Base-by-base conservation (phyloP, 2,329 filamentous ascomycete species). In the Penicillium paneum region DNA sequence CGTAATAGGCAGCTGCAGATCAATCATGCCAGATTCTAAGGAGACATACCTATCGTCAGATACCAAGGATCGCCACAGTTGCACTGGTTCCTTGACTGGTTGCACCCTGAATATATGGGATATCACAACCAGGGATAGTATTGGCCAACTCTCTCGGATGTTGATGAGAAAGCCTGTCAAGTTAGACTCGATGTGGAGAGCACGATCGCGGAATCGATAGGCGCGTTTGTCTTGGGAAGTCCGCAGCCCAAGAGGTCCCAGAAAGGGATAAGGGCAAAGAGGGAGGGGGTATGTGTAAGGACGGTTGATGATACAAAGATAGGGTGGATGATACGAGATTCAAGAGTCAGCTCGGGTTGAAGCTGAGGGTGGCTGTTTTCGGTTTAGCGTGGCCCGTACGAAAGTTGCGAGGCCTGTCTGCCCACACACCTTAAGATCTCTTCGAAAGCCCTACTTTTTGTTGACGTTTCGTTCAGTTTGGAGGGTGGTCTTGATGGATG, bases 31-130 rank as follows among this genome's bases (percentile, higher is more conserved):
- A 56, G 55, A 54, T 55, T 56, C 57, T 56, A 47, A 41, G 59
- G 59, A 56, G 17, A 41, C 62, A 49, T 73, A 76, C 74, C 73
- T 75, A 70, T 70, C 69, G 68, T 76, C 70, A 78, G 68, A 68
- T 69, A 70, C 67, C 68, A 66, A 66, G 65, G 67, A 70, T 73
- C 70, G 73, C 72, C 74, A 76, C 74, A 65, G 67, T 69, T 67
- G 65, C 67, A 73, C 67, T 70, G 66, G 60, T 69, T 65, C 63
- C 59, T 69, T 53, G 64, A 61, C 61, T 69, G 62, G 56, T 64
- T 67, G 65, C 62, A 68, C 64, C 65, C 63, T 66, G 54, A 55
- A 55, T 51, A 49, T 66, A 64, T 65, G 64, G 68, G 67, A 69
- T 65, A 64, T 57, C 64, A 67, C 62, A 64, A 70, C 64, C 62